These are phyloP conservation scores for Oidiodendron maius DNA, from an alignment of 495 filamentous ascomycete genomes.

Conservation along the genomic window DNA sequence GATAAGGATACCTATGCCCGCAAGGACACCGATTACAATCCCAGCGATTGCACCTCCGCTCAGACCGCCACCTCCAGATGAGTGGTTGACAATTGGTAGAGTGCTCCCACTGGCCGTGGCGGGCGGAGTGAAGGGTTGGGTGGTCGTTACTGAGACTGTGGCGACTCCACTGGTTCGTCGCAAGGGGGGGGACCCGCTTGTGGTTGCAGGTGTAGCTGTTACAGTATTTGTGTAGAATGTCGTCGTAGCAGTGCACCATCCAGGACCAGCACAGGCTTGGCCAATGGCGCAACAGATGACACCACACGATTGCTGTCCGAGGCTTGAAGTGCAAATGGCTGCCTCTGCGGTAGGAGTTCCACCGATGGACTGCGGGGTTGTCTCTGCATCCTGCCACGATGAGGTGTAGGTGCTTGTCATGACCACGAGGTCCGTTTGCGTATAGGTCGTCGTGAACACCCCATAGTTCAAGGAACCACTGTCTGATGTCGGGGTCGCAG, in stretches of 20 bases:
- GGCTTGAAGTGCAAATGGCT: constrained; percentile 42
- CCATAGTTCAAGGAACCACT: constrained; percentile 35
- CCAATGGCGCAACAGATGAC: constrained; percentile 65
- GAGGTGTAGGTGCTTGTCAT: constrained; percentile 64
- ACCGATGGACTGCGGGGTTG: constrained; percentile 26
- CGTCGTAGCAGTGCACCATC: constrained; percentile 36
- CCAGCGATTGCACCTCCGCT: constrained; percentile 88
- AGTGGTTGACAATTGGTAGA: constrained; percentile 12
- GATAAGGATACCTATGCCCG: constrained; percentile 65
- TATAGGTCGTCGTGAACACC: constrained; percentile 66
- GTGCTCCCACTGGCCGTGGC: constrained; percentile 22
- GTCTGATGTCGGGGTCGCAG: constrained; percentile 14
- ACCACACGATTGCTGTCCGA: constrained; percentile 65
- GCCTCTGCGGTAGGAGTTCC: constrained; percentile 36
- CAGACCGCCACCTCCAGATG: constrained; percentile 38
- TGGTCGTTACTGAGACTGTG: constrained; percentile 25
- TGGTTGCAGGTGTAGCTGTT: neutral
- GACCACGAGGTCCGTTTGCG: constrained; percentile 60
- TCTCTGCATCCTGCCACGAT: constrained; percentile 40
- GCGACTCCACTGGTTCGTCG: constrained; percentile 56
- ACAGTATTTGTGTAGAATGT: neutral
- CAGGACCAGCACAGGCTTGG: constrained; percentile 55
- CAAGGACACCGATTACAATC: constrained; percentile 82
- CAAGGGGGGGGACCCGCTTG: constrained; percentile 45
- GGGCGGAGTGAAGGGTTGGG: constrained; percentile 14